Percentiles rank a stretch among this genome's conserved stretches.
phyloP scores from a whole-genome alignment of 1,284 basidiomycete species.

The Ustilago lituana region DNA sequence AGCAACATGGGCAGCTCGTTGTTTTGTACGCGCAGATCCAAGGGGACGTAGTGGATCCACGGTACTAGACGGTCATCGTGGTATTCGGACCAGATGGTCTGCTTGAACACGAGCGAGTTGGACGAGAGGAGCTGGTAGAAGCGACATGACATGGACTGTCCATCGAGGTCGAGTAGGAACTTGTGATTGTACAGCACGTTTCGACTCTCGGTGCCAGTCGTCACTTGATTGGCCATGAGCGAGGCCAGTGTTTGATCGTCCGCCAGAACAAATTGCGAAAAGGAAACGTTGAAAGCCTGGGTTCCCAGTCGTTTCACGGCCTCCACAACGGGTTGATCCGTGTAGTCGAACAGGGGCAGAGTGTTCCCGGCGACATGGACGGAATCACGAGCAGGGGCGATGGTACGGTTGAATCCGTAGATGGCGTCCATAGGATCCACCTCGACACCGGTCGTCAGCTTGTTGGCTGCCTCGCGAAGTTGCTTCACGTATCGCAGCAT shows the following conservation, averaged over 20 bases:
- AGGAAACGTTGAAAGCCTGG: conserved; percentile 19
- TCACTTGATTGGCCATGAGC: conserved; percentile 15
- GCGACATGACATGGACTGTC: conserved; percentile 43
- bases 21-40: conserved; percentile 27
- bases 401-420: conserved; percentile 3
- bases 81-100: conserved; percentile 43
- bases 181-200: conserved; percentile 18
- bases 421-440: conserved; percentile 21
- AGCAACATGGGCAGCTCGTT: conserved; percentile 35
- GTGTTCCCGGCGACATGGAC: conserved; percentile 32
- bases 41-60: conserved; percentile 40
- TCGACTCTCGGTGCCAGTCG: conserved; percentile 4
- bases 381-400: conserved; percentile 23
- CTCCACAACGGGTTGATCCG: conserved; percentile 2
- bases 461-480: conserved; percentile 35
- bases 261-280: conserved; percentile 11
- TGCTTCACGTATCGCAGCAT: conserved; percentile 39
- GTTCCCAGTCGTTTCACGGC: conserved; percentile 26
- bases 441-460: conserved; percentile 18
- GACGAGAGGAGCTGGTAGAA: conserved; percentile 36
- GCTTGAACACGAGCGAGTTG: conserved; percentile 37
- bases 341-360: conserved; percentile 33
- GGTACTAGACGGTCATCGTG: conserved; percentile 38
- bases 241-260: conserved; percentile 9
- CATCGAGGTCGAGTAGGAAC: conserved; percentile 25